phyloP scores from a whole-genome alignment of 1,139 yeast genomes.

The Diutina ranongensis region DNA sequence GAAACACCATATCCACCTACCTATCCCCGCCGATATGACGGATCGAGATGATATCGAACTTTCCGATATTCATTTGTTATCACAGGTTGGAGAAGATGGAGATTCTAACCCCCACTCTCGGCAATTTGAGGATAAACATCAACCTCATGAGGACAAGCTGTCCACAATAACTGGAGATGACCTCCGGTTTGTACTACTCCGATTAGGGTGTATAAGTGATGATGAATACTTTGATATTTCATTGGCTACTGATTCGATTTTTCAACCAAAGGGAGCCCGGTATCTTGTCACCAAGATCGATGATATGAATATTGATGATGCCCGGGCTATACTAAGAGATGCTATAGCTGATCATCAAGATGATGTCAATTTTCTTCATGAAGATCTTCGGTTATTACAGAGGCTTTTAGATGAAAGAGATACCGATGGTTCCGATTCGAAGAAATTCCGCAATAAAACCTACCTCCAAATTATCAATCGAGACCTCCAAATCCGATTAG shows the following conservation, averaged over 20 bases:
- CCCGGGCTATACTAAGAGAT: conserved; percentile 24
- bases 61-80: neutral
- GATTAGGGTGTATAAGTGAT: conserved; percentile 23
- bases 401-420: conserved; percentile 17
- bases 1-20: too few relatives aligned
- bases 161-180: conserved; percentile 8
- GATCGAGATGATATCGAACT: neutral
- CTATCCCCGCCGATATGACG: neutral
- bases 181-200: conserved; percentile 17
- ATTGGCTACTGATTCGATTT: conserved; percentile 11
- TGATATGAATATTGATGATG: conserved; percentile 14
- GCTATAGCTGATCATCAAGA: conserved; percentile 29
- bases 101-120: too few relatives aligned
- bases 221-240: conserved; percentile 13
- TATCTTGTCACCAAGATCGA: conserved; percentile 23
- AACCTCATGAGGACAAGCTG: neutral
- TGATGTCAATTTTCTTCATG: conserved; percentile 29
- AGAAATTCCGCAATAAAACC: neutral
- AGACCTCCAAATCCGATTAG: conserved; percentile 25
- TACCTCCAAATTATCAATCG: conserved; percentile 11
- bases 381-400: conserved; percentile 26
- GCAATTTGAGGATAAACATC: neutral
- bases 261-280: conserved; percentile 14
- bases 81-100: too few relatives aligned
- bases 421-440: neutral